A percentile compares a stretch with the other conserved stretches of the same genome.
Conservation (phyloP, 1,284 basidiomycete species). For the Neonothopanus nambi region DNA sequence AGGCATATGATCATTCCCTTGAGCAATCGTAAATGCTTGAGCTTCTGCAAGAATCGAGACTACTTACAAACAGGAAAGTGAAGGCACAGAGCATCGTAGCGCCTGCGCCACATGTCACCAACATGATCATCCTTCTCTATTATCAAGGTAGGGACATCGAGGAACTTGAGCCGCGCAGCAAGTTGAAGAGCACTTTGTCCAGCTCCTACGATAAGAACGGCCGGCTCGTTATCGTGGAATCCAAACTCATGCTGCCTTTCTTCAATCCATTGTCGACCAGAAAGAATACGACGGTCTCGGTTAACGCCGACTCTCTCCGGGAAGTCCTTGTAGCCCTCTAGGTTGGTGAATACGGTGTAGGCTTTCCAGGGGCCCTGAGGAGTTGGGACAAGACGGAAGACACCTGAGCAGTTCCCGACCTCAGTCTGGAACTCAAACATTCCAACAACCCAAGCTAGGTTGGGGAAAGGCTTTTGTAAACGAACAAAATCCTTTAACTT, state of each 20-base stretch:
- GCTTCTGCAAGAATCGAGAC: constrained; percentile 14
- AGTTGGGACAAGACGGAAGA: constrained; percentile 55
- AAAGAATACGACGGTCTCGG: constrained; percentile 21
- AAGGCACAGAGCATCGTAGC: constrained; percentile 64
- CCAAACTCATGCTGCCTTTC: constrained; percentile 24
- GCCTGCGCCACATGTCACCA: constrained; percentile 61
- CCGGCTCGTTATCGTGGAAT: constrained; percentile 28
- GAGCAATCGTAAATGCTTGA: constrained; percentile 12
- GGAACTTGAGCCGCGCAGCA: constrained; percentile 60
- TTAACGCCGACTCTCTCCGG: constrained; percentile 35
- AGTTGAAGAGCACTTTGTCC: constrained; percentile 56
- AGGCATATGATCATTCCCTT: constrained; percentile 55
- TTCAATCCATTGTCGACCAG: constrained; percentile 19
- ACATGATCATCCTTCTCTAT: constrained; percentile 57
- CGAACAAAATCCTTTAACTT: constrained; percentile 34
- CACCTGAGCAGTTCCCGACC: constrained; percentile 47
- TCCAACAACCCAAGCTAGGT: constrained; percentile 55
- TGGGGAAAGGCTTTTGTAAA: constrained; percentile 46
- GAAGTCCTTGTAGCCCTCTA: constrained; percentile 47
- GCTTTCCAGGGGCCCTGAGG: constrained; percentile 52
- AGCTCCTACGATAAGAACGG: constrained; percentile 17
- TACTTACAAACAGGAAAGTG: constrained; percentile 67
- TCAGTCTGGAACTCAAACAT: constrained; percentile 56
- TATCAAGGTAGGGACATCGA: constrained; percentile 55
- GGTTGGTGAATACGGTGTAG: constrained; percentile 50